Conservation (phyloP, 2,329 filamentous ascomycete species). For the Colletotrichum acutatum region DNA sequence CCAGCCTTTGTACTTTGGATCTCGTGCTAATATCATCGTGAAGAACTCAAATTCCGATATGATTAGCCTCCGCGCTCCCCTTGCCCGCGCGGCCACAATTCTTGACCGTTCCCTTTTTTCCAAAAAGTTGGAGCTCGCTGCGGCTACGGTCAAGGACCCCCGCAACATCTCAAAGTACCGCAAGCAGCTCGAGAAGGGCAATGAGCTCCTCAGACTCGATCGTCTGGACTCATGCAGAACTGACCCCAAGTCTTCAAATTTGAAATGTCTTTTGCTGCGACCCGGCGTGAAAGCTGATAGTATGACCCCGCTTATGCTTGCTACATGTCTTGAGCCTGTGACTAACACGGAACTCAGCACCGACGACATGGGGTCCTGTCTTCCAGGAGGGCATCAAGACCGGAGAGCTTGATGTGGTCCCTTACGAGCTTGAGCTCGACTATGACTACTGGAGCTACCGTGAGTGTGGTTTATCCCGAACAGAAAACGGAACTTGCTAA, state of each 20-base stretch:
- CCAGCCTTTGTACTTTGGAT: background rate
- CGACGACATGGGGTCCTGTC: constrained; percentile 79
- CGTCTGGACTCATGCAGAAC: constrained; percentile 71
- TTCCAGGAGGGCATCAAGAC: constrained; percentile 75
- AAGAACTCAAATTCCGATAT: constrained; percentile 48
- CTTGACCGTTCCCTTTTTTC: constrained; percentile 88
- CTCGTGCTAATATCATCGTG: background rate
- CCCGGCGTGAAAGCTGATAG: constrained; percentile 66
- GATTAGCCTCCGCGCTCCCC: constrained; percentile 78
- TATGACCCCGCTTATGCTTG: constrained; percentile 40
- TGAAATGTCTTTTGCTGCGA: constrained; percentile 70
- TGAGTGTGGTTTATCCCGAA: constrained; percentile 50
- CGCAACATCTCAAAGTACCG: constrained; percentile 80
- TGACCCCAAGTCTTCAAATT: constrained; percentile 70
- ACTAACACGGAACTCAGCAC: constrained; percentile 55
- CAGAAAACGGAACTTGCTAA: background rate
- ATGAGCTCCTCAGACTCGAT: constrained; percentile 73
- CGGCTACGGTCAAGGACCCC: constrained; percentile 80
- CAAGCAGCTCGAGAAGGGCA: constrained; percentile 71
- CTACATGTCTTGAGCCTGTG: background rate
- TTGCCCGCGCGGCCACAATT: constrained; percentile 81
- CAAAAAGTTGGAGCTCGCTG: constrained; percentile 79
- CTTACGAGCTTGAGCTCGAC: constrained; percentile 79
- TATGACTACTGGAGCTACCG: constrained; percentile 91
- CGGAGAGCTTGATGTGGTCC: constrained; percentile 76